Conservation (phyloP, 768 basidiomycete genomes). For the Tulasnella sp. region DNA sequence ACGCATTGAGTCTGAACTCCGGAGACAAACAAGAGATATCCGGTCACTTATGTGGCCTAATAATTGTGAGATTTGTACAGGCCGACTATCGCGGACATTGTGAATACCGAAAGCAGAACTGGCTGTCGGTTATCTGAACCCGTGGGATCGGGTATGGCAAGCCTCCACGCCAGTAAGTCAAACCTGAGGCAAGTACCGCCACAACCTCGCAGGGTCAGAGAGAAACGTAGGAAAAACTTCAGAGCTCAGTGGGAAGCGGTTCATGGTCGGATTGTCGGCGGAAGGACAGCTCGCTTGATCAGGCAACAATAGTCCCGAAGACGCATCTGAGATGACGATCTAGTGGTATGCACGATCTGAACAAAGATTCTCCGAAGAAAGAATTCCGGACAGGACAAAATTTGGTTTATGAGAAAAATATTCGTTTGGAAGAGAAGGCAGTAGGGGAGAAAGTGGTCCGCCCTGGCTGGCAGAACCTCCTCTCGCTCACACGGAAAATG, state of each 20-base stretch:
- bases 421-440: background rate
- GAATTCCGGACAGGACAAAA: background rate
- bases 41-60: background rate
- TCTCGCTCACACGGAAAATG: constrained; percentile 1
- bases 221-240: background rate
- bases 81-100: background rate
- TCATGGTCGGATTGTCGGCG: background rate
- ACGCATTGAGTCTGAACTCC: background rate
- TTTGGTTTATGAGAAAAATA: background rate
- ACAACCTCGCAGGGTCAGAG: background rate
- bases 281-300: background rate
- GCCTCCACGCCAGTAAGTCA: background rate
- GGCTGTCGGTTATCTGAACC: background rate
- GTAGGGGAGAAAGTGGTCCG: background rate
- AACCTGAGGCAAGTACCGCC: background rate
- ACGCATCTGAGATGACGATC: background rate
- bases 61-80: background rate
- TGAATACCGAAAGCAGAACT: background rate
- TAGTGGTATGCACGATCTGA: background rate
- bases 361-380: background rate
- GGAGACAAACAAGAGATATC: background rate
- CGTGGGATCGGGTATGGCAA: background rate
- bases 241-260: background rate
- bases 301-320: background rate
- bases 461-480: background rate